These are phyloP conservation scores for Panicum virgatum DNA, from an alignment of 202 grass and related monocot genomes.

Conservation along the genomic window DNA sequence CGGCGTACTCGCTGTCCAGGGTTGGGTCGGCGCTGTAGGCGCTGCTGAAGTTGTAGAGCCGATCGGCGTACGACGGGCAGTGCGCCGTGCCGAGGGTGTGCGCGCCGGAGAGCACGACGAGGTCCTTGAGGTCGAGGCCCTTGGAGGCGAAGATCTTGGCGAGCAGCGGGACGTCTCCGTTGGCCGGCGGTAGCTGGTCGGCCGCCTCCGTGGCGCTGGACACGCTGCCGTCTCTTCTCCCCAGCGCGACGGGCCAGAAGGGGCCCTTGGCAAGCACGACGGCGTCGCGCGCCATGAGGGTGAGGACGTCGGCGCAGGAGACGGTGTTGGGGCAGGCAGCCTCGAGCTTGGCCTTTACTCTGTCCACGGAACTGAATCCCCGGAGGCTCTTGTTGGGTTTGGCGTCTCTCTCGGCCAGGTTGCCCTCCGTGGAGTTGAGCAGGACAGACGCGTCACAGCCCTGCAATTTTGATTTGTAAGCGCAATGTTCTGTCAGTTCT, in stretches of 20 bases:
- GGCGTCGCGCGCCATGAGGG: constrained; percentile 49
- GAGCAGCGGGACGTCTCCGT: constrained; percentile 38
- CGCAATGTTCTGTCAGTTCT: neutral
- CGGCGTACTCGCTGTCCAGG: constrained; percentile 49
- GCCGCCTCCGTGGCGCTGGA: constrained; percentile 31
- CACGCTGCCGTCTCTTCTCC: constrained; percentile 37
- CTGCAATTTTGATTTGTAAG: constrained; percentile 18
- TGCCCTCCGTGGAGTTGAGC: constrained; percentile 36
- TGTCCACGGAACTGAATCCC: constrained; percentile 48
- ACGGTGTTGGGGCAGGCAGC: constrained; percentile 53
- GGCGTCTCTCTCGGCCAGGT: constrained; percentile 52
- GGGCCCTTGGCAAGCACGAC: constrained; percentile 43
- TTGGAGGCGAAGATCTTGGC: constrained; percentile 39
- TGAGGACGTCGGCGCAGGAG: constrained; percentile 61
- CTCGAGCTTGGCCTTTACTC: constrained; percentile 54
- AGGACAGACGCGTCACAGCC: constrained; percentile 68
- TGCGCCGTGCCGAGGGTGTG: constrained; percentile 55
- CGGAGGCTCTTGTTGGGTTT: constrained; percentile 47
- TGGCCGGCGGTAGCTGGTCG: constrained; percentile 37
- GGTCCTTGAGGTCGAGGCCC: constrained; percentile 40
- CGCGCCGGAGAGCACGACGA: constrained; percentile 49
- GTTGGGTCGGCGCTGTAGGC: constrained; percentile 34
- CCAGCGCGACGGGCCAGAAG: constrained; percentile 36
- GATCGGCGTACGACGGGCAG: constrained; percentile 36
- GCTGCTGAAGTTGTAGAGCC: constrained; percentile 55